phyloP scores from a whole-genome alignment of 805 yeast genomes.

The Yamadazyma ubonensis region DNA sequence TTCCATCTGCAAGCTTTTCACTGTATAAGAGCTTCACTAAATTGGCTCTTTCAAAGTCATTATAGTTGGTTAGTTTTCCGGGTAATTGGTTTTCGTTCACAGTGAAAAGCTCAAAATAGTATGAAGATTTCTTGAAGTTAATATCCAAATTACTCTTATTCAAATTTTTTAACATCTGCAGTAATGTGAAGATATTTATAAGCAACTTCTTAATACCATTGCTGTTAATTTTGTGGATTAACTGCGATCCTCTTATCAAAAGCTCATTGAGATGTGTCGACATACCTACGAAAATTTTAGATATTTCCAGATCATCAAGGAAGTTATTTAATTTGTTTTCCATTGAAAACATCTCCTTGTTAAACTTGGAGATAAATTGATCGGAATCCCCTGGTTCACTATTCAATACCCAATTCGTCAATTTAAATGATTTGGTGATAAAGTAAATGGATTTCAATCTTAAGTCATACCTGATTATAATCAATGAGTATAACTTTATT shows the following conservation, averaged over 20 bases:
- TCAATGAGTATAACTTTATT: slow-evolving; percentile 38
- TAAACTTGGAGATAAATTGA: slow-evolving; percentile 49
- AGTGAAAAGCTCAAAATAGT: slow-evolving; percentile 57
- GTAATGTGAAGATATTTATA: slow-evolving; percentile 62
- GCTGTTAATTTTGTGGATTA: slow-evolving; percentile 50
- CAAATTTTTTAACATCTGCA: slow-evolving; percentile 65
- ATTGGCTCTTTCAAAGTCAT: slow-evolving; percentile 47
- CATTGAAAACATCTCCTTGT: slow-evolving; percentile 45
- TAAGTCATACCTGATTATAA: slow-evolving; percentile 57
- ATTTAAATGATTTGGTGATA: slow-evolving; percentile 47
- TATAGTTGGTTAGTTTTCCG: slow-evolving; percentile 24
- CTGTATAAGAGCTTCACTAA: slow-evolving; percentile 54
- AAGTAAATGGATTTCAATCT: slow-evolving; percentile 53
- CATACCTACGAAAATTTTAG: slow-evolving; percentile 44
- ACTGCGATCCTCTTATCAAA: slow-evolving; percentile 51
- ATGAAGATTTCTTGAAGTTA: slow-evolving; percentile 51
- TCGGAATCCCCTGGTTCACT: slow-evolving; percentile 63
- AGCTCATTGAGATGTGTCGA: slow-evolving; percentile 51
- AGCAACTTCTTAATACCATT: slow-evolving; percentile 60
- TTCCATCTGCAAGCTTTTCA: slow-evolving; percentile 40
- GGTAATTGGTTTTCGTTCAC: slow-evolving; percentile 46
- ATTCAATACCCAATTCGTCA: slow-evolving; percentile 50
- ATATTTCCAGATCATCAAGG: slow-evolving; percentile 33
- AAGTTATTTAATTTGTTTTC: slow-evolving; percentile 42
- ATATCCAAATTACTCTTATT: slow-evolving; percentile 49